A percentile compares a stretch with the other conserved stretches of the same genome.
phyloP scores from a whole-genome alignment of 805 yeast species.

The Tetrapisispora namnaoensis region DNA sequence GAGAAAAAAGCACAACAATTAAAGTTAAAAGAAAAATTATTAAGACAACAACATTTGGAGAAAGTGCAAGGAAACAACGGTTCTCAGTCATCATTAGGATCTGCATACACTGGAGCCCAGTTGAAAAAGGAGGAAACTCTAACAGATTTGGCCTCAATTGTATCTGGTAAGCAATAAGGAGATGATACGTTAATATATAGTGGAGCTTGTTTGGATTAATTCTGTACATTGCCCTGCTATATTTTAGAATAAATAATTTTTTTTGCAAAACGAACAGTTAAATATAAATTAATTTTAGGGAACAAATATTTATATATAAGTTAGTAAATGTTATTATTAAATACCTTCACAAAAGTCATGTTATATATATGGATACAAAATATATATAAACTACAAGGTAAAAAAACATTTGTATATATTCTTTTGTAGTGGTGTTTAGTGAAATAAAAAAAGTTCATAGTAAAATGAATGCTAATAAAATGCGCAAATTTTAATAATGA shows the following conservation, averaged over 20 bases:
- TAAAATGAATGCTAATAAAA: conserved; percentile 3
- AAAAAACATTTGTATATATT: neutral
- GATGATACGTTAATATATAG: neutral
- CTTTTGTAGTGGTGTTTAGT: neutral
- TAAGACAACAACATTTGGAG: conserved; percentile 25
- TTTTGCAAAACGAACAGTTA: neutral
- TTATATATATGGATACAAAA: neutral
- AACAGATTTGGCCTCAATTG: conserved; percentile 43
- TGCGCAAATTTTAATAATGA: conserved; percentile 5
- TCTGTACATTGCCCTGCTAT: too few species aligned
- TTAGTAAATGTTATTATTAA: conserved; percentile 1
- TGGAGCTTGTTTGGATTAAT: too few species aligned
- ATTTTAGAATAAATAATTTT: neutral
- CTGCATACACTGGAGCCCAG: conserved; percentile 8
- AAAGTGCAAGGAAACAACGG: conserved; percentile 2
- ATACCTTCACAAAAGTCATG: conserved; percentile 1
- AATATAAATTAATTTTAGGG: neutral
- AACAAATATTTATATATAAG: neutral
- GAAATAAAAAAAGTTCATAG: conserved; percentile 2
- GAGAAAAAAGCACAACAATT: conserved; percentile 67
- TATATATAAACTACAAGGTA: conserved; percentile 4
- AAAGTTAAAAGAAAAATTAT: conserved; percentile 51
- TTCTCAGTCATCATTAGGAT: conserved; percentile 13
- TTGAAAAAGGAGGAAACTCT: conserved; percentile 44
- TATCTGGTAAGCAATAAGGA: conserved; percentile 23